phyloP scores from a whole-genome alignment of 352 stramenopile species.

The Phytophthora hybrid region DNA sequence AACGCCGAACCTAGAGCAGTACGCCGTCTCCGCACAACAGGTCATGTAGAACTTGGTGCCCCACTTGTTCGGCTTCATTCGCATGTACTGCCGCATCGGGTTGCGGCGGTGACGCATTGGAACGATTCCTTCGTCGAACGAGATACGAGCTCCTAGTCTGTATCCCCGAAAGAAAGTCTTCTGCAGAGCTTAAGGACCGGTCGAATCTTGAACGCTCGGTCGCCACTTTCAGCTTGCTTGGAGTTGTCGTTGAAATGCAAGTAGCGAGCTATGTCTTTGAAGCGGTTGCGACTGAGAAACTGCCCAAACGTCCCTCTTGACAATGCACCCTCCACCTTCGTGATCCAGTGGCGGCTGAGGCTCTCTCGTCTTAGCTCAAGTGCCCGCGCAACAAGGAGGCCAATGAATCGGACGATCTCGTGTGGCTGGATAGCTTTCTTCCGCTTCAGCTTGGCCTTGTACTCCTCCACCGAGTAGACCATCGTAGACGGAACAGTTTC shows the following conservation, averaged over 20 bases:
- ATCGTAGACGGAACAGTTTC: slow-evolving; percentile 1
- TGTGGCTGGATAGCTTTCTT: slow-evolving; percentile 9
- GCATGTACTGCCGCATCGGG: neutral
- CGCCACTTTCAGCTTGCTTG: neutral
- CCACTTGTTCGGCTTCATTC: neutral
- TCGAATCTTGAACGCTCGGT: slow-evolving; percentile 13
- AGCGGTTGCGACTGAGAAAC: slow-evolving; percentile 6
- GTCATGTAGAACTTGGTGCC: neutral
- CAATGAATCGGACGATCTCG: slow-evolving; percentile 9
- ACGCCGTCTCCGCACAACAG: neutral
- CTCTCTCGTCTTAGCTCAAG: slow-evolving; percentile 3
- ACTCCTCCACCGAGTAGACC: slow-evolving; percentile 9
- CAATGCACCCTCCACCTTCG: slow-evolving; percentile 4
- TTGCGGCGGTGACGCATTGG: neutral
- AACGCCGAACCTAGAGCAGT: neutral
- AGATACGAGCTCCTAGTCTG: neutral
- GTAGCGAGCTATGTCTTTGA: slow-evolving; percentile 11
- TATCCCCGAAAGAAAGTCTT: neutral
- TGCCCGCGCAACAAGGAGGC: neutral
- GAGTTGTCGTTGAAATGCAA: slow-evolving; percentile 17
- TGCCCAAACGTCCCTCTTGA: slow-evolving; percentile 5
- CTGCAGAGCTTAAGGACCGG: neutral
- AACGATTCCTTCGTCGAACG: neutral
- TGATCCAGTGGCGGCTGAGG: slow-evolving; percentile 9
- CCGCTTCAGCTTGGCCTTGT: neutral